Evolutionary conservation across 2,329 filamentous ascomycete species (phyloP), one percentile per base, ranked within the genome.

Genomic region (Neurospora sp.): DNA sequence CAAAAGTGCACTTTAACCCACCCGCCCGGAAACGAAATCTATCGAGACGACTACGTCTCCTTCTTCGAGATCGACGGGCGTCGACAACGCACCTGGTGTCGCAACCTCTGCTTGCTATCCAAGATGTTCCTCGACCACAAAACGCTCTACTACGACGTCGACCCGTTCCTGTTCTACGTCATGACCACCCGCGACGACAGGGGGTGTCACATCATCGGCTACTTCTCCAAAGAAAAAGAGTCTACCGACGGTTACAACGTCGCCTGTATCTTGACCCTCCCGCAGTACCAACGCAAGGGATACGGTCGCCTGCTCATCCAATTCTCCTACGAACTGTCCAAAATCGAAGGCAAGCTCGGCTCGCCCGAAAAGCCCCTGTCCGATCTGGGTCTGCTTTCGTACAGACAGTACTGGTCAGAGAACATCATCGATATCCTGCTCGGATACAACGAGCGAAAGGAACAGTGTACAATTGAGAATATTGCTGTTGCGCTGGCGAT

Each of bases 61-160:
- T 97, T 99, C 75, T 99, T 97, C 78, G 96, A 99, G 79, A 97
- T 99, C 71, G 96, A 99, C 78, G 96, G 96, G 1, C 88, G 94
- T 38, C 89, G 96, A 70, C 96, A 99, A 78, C 88, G 95, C 4
- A 97, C 95, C 0, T 99, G 96, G 89, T 99, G 96, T 77, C 91
- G 96, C 68, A 99, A 99, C 75, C 86, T 99, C 5, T 99, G 96
- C 79, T 84, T 99, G 10, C 84, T 99, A 17, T 96, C 91, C 28
- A 99, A 99, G 78, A 92, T 98, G 82, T 99, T 99, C 78, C 86
- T 99, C 43, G 96, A 97, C 74, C 96, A 97, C 80, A 99, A 99
- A 81, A 98, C 96, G 5, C 88, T 99, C 8, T 99, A 97, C 83
- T 99, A 99, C 82, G 96, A 99, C 76, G 96, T 99, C n/a, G 96